Evolutionary conservation across 331 rosid species (phyloP), one percentile per base, ranked within the genome.

Genomic region (Pyracantha coccinea): DNA sequence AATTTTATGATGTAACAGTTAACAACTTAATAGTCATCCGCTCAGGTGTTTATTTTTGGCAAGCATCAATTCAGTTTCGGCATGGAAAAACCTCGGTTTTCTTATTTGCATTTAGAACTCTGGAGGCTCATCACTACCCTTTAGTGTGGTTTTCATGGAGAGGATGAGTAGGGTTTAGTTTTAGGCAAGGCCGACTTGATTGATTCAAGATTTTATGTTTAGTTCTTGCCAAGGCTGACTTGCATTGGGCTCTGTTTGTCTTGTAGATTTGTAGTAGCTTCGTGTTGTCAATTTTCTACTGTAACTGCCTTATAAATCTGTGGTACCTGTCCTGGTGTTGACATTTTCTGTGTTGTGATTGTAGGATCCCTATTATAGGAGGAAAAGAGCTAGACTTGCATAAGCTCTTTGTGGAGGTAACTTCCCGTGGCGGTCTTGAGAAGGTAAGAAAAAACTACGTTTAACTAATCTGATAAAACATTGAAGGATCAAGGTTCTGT

Each of bases 331-430:
- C 24, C 19, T 38, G n/a, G 29, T 52, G 20, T 7, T 62, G 69
- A 19, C 24, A 6, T 66, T 8, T 38, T 24, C 19, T 20, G 11
- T 59, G 9, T 45, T 38, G 2, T 68, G 32, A 23, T 57, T 72
- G 60, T 78, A 93, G 97, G 97, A 85, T 90, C 70, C 98, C 98
- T 38, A 82, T 82, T 23, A 85, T 93, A 60, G 98, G 98, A 54
- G 98, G 97, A 66, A 89, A 72, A 67, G 98, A 90, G 57, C 80
- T 93, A 12, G 93, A 90, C 80, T 82, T 93, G 86, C 98, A 93
- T 83, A 82, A 79, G 53, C 89, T 93, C 60, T 93, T 93, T 47
- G 83, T 84, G 75, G 93, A 93, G 84, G 98, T 90, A 62, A 93
- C 97, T 65, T 73, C 87, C 8, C 95, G 97, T 8, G 98, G 98